Conservation (phyloP, 352 stramenopile species). For the Globisporangium irregulare region DNA sequence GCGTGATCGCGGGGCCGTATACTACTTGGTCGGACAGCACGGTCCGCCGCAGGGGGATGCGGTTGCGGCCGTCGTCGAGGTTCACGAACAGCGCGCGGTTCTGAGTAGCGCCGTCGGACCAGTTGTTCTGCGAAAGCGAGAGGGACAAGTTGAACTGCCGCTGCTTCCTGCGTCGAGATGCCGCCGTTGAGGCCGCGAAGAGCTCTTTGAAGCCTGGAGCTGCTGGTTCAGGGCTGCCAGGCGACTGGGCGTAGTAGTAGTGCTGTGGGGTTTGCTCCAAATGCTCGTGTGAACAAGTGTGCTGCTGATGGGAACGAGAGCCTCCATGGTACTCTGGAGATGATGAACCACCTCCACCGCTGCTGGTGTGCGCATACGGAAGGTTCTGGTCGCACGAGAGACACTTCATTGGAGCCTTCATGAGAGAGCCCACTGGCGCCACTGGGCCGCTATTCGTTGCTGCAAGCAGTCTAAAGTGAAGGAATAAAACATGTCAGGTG, state of each 20-base stretch:
- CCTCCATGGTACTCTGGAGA: slow-evolving; percentile 13
- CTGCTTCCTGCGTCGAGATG: slow-evolving; percentile 17
- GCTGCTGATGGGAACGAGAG: slow-evolving; percentile 4
- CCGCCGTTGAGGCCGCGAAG: slow-evolving; percentile 9
- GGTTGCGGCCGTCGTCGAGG: slow-evolving; percentile 55
- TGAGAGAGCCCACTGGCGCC: slow-evolving; percentile 29
- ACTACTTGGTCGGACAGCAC: slow-evolving; percentile 59
- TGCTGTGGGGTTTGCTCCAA: neutral
- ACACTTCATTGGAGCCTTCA: slow-evolving; percentile 55
- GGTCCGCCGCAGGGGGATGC: slow-evolving; percentile 49
- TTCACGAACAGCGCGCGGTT: slow-evolving; percentile 35
- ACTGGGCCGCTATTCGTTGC: slow-evolving; percentile 17
- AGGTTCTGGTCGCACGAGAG: slow-evolving; percentile 61
- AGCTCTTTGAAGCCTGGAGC: slow-evolving; percentile 12
- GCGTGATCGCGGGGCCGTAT: slow-evolving; percentile 64
- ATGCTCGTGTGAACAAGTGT: neutral
- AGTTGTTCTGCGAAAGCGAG: slow-evolving; percentile 14
- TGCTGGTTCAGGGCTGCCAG: neutral
- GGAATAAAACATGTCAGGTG: neutral
- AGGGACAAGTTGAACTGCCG: slow-evolving; percentile 3
- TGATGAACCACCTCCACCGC: neutral
- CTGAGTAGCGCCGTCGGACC: slow-evolving; percentile 8
- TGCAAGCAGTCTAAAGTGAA: slow-evolving; percentile 26
- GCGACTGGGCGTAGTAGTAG: neutral
- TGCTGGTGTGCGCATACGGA: slow-evolving; percentile 18